Percentiles rank a stretch among this genome's conserved stretches.
phyloP scores from a whole-genome alignment of 768 basidiomycete genomes.

The Baorangia bicolor region DNA sequence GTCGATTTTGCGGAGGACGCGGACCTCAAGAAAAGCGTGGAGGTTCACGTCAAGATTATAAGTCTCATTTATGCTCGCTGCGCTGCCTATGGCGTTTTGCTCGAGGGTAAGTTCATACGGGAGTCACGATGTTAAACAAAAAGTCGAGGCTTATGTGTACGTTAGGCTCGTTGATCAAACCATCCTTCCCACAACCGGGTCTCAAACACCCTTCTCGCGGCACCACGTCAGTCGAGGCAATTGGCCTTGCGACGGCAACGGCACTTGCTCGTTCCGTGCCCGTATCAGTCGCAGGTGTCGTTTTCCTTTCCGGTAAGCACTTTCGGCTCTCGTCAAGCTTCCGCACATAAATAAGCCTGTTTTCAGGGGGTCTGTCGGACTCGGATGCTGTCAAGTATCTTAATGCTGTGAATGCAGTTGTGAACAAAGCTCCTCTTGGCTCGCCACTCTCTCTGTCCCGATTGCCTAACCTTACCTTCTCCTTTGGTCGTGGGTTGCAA shows the following conservation, averaged over 20 bases:
- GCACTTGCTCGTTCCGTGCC: conserved; percentile 47
- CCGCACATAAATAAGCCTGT: background rate
- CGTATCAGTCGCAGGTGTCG: conserved; percentile 44
- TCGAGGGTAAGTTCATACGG: conserved; percentile 40
- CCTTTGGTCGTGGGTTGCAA: conserved; percentile 51
- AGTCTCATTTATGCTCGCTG: conserved; percentile 46
- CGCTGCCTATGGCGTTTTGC: conserved; percentile 44
- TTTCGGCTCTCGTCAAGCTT: background rate
- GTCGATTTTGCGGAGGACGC: conserved; percentile 51
- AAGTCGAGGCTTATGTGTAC: background rate
- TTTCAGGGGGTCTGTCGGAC: conserved; percentile 44
- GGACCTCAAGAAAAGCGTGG: conserved; percentile 42
- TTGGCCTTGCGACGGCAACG: conserved; percentile 46
- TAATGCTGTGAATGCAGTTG: conserved; percentile 39
- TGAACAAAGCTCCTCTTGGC: conserved; percentile 31
- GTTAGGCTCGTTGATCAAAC: conserved; percentile 49
- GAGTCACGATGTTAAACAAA: background rate
- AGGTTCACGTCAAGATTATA: conserved; percentile 47
- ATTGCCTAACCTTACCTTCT: conserved; percentile 47
- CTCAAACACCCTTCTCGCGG: conserved; percentile 40
- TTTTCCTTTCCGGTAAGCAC: conserved; percentile 48
- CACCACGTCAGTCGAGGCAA: conserved; percentile 38
- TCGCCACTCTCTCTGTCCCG: conserved; percentile 36
- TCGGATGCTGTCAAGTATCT: conserved; percentile 42
- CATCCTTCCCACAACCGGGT: conserved; percentile 52